Evolutionary conservation across 78 protist species (phyloP).

Genomic region (Protostelium mycophagum): DNA sequence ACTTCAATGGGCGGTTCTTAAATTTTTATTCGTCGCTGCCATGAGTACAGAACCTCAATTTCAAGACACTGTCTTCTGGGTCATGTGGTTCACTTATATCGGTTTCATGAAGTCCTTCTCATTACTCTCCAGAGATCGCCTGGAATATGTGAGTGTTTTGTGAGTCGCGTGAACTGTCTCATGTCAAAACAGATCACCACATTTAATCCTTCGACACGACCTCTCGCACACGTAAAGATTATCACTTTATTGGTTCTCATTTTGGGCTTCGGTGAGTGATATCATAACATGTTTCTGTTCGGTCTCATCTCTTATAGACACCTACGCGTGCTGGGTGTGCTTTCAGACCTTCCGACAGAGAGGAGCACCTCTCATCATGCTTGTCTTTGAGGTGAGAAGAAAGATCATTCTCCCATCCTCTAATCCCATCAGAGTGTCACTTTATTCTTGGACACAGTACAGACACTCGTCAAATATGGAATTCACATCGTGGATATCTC

Average conservation of each 20-base stretch:
- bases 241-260: not conserved
- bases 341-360: conserved; percentile 16
- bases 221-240: not conserved
- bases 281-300: not conserved
- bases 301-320: conserved; percentile 4
- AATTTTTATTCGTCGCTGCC: conserved; percentile 54
- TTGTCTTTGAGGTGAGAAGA: conserved; percentile 41
- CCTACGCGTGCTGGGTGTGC: conserved; percentile 40
- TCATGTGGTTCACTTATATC: conserved; percentile 48
- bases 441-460: conserved; percentile 67
- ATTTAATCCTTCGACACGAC: not conserved
- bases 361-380: conserved; percentile 41
- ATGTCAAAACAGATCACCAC: not conserved
- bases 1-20: conserved; percentile 35
- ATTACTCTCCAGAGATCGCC: conserved; percentile 58
- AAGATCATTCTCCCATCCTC: not conserved
- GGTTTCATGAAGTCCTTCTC: conserved; percentile 61
- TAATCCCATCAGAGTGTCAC: conserved; percentile 36
- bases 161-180: not conserved
- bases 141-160: conserved; percentile 50
- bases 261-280: not conserved
- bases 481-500: conserved; percentile 71
- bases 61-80: conserved; percentile 32
- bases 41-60: conserved; percentile 25
- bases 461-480: conserved; percentile 70